Evolutionary conservation across 805 yeast genomes (phyloP).

Genomic region (Ogataea salicorniae): DNA sequence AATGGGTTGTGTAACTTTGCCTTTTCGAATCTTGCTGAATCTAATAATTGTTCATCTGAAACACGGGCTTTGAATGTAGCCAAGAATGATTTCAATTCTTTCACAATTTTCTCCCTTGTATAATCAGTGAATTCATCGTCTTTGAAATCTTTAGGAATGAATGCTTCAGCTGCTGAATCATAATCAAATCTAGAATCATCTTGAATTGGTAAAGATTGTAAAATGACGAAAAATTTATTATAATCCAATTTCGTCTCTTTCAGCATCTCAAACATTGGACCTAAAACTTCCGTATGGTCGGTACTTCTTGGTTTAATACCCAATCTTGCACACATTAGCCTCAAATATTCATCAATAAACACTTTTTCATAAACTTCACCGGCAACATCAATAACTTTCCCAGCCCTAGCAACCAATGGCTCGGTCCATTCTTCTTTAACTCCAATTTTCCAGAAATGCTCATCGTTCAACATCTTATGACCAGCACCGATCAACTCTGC

Average conservation of each 20-base stretch:
- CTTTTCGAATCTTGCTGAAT: slow-evolving; percentile 33
- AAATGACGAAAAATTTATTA: slow-evolving; percentile 65
- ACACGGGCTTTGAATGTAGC: slow-evolving; percentile 38
- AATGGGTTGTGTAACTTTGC: slow-evolving; percentile 61
- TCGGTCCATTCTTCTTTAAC: slow-evolving; percentile 46
- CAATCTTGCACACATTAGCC: slow-evolving; percentile 55
- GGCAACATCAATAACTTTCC: slow-evolving; percentile 54
- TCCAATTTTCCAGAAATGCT: slow-evolving; percentile 36
- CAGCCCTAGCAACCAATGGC: slow-evolving; percentile 54
- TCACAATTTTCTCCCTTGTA: slow-evolving; percentile 36
- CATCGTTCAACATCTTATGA: slow-evolving; percentile 41
- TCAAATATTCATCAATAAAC: slow-evolving; percentile 55
- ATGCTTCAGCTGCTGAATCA: slow-evolving; percentile 21
- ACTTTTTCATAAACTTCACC: slow-evolving; percentile 61
- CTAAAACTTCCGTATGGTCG: slow-evolving; percentile 42
- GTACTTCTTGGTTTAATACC: slow-evolving; percentile 51
- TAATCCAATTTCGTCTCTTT: slow-evolving; percentile 65
- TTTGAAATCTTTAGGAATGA: slow-evolving; percentile 27
- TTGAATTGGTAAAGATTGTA: slow-evolving; percentile 45
- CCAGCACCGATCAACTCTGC: slow-evolving; percentile 80
- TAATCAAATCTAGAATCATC: slow-evolving; percentile 25
- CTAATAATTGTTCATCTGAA: slow-evolving; percentile 30
- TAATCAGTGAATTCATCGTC: slow-evolving; percentile 21
- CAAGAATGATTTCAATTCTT: slow-evolving; percentile 48
- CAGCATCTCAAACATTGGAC: slow-evolving; percentile 58